A percentile compares a stretch with the other conserved stretches of the same genome.
These are phyloP conservation scores for Pseudisothecium myosuroides DNA, from an alignment of 225 moss, liverwort and hornwort species.

Conservation along the genomic window DNA sequence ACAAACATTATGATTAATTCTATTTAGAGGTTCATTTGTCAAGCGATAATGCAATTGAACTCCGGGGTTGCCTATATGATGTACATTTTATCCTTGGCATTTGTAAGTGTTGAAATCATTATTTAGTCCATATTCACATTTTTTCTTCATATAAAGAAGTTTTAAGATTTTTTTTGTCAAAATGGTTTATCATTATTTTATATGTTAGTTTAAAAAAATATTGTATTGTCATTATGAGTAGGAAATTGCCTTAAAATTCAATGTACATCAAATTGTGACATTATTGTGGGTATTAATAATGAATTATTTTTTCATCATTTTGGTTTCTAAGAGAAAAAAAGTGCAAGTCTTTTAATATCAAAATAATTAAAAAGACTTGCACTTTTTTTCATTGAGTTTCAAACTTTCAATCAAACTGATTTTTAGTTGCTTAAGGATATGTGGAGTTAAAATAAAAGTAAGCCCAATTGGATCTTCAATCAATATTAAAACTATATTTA, in stretches of 20 bases:
- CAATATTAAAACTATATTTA: neutral
- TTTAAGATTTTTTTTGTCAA: rapidly evolving
- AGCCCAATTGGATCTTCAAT: neutral
- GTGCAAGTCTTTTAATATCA: neutral
- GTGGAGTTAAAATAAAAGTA: neutral
- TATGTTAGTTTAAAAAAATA: rapidly evolving
- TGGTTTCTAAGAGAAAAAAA: neutral
- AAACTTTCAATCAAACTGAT: neutral
- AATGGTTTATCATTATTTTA: neutral
- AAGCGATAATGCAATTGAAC: neutral
- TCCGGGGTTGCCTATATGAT: rapidly evolving
- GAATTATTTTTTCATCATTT: neutral
- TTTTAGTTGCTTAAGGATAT: neutral
- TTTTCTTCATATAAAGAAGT: neutral
- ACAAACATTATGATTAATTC: too few relatives aligned
- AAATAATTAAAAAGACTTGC: too few relatives aligned
- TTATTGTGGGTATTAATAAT: neutral
- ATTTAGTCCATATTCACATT: neutral
- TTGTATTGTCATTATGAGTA: neutral
- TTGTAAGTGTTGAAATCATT: neutral
- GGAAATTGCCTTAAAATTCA: neutral
- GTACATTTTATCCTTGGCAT: neutral
- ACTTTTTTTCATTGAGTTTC: neutral
- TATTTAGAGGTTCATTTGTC: neutral
- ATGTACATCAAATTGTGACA: neutral